Percentiles rank a stretch among this genome's conserved stretches.
Conservation (phyloP, 495 filamentous ascomycete species). For the Penicillium daleae region DNA sequence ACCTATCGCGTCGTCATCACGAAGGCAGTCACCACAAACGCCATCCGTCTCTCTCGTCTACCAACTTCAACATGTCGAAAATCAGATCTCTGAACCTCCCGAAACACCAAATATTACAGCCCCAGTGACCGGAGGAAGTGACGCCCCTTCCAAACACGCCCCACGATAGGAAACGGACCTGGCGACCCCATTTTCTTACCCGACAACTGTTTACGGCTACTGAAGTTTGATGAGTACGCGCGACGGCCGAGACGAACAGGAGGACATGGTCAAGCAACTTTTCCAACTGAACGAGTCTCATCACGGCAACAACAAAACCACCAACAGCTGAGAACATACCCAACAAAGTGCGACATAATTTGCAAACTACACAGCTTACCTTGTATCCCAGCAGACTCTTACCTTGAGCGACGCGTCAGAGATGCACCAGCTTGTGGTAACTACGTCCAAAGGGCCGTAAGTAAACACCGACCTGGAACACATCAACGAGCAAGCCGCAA, state of each 20-base stretch:
- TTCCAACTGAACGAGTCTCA: background rate
- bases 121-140: background rate
- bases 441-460: too few relatives aligned
- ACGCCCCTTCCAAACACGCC: conserved; percentile 3
- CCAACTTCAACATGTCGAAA: conserved; percentile 6
- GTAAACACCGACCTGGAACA: too few relatives aligned
- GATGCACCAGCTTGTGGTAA: too few relatives aligned
- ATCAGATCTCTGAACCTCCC: conserved; percentile 4
- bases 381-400: background rate
- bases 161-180: conserved; percentile 7
- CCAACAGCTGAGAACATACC: conserved; percentile 4
- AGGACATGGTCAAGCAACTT: too few relatives aligned
- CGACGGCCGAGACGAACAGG: background rate
- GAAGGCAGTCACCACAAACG: too few relatives aligned
- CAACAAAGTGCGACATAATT: background rate
- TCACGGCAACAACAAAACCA: conserved; percentile 7
- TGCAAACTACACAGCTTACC: conserved; percentile 4
- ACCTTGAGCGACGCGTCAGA: too few relatives aligned
- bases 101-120: conserved; percentile 2
- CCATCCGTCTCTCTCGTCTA: too few relatives aligned
- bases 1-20: too few relatives aligned
- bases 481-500: too few relatives aligned
- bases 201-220: conserved; percentile 10
- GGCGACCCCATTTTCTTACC: conserved; percentile 1
- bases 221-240: background rate